Conservation (phyloP, 2,329 filamentous ascomycete genomes). For the Furcasterigmium furcatum region DNA sequence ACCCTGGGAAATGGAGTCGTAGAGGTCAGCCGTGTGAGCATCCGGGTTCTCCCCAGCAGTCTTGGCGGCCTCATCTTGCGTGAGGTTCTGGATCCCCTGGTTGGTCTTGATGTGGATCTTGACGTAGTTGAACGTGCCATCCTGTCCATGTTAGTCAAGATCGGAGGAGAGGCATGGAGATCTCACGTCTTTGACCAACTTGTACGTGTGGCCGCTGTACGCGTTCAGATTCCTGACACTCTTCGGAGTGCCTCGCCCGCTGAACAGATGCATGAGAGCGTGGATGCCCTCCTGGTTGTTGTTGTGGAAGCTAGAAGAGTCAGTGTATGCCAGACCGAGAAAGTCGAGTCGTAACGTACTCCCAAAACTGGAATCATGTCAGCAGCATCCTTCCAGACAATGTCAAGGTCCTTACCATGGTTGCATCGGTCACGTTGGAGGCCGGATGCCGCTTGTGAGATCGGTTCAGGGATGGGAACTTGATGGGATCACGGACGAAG, state of each 20-base stretch:
- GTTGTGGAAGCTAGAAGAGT: no score
- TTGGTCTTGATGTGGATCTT: conserved; percentile 42
- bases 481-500: conserved; percentile 37
- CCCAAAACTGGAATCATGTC: conserved; percentile 11
- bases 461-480: conserved; percentile 36
- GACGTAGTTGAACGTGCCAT: conserved; percentile 39
- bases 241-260: conserved; percentile 36
- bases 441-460: conserved; percentile 34
- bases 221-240: conserved; percentile 38
- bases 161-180: conserved; percentile 8
- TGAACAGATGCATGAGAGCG: conserved; percentile 42
- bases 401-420: conserved; percentile 25
- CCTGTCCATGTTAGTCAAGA: conserved; percentile 5
- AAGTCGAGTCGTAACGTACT: conserved; percentile 41
- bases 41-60: conserved; percentile 42
- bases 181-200: conserved; percentile 26
- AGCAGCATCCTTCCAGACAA: not conserved
- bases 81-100: conserved; percentile 35
- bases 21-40: conserved; percentile 45
- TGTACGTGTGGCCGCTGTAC: conserved; percentile 41
- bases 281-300: conserved; percentile 42
- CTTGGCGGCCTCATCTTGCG: conserved; percentile 25
- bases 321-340: conserved; percentile 44
- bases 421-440: conserved; percentile 30
- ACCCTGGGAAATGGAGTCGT: conserved; percentile 35